Conservation (phyloP, 2,329 filamentous ascomycete genomes). For the Xylaria polymorpha region DNA sequence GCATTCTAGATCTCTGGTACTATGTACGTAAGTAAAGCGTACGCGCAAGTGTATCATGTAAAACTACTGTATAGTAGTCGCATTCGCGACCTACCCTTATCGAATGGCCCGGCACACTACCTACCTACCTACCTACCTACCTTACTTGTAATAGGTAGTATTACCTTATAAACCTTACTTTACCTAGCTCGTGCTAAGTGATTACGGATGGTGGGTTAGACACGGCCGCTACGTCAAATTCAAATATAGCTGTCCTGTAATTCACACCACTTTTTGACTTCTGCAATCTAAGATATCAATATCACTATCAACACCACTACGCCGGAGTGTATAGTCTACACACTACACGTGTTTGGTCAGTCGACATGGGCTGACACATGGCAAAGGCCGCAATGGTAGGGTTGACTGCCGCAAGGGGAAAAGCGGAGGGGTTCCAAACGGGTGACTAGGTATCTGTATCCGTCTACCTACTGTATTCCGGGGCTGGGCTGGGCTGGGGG, state of each 20-base stretch:
- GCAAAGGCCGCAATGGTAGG: constrained; percentile 11
- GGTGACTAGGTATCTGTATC: constrained; percentile 1
- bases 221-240: constrained; percentile 1
- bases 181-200: constrained; percentile 1
- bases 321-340: not conserved
- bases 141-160: not conserved
- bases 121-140: not conserved
- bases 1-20: not conserved
- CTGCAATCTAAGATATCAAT: not conserved
- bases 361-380: constrained; percentile 9
- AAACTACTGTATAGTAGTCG: constrained; percentile 3
- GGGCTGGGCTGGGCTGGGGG: not conserved
- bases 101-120: not conserved
- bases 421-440: not conserved
- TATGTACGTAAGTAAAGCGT: not conserved
- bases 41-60: not conserved
- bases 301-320: not conserved
- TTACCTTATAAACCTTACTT: not conserved
- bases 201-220: constrained; percentile 4
- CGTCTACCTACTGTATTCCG: constrained; percentile 4
- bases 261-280: not conserved
- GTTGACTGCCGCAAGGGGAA: not conserved
- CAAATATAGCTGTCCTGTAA: not conserved
- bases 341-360: constrained; percentile 1
- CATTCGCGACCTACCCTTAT: not conserved